Conservation (phyloP, 2,329 filamentous ascomycete species). For the Rutstroemia sp. region DNA sequence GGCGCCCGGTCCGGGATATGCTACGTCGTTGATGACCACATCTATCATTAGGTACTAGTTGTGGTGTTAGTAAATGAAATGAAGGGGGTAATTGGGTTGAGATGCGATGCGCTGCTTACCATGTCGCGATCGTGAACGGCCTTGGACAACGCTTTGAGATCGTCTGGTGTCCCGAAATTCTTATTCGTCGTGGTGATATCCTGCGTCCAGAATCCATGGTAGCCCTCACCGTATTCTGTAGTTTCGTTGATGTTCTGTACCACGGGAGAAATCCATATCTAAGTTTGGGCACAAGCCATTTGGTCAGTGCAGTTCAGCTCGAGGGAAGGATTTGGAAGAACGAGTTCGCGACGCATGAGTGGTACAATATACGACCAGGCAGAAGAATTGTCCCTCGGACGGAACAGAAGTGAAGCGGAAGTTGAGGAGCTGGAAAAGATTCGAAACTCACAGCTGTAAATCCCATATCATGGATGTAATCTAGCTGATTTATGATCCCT, state of each 20-base stretch:
- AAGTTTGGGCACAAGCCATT: background rate
- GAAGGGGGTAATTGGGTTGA: background rate
- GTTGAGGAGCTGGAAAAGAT: background rate
- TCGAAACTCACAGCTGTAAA: constrained; percentile 23
- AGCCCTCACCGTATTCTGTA: constrained; percentile 33
- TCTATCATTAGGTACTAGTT: constrained; percentile 38
- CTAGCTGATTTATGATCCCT: constrained; percentile 38
- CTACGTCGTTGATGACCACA: constrained; percentile 41
- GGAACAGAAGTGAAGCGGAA: background rate
- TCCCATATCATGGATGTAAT: constrained; percentile 39
- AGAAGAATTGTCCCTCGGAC: background rate
- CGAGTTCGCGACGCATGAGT: background rate
- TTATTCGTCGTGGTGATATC: constrained; percentile 44
- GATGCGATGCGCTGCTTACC: constrained; percentile 12
- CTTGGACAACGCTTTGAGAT: constrained; percentile 48
- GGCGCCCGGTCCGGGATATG: constrained; percentile 12
- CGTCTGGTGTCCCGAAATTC: constrained; percentile 50
- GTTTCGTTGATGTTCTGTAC: constrained; percentile 32
- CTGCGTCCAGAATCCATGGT: constrained; percentile 39
- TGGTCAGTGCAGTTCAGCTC: background rate
- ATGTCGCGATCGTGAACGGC: constrained; percentile 48
- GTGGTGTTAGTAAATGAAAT: background rate
- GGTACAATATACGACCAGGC: background rate
- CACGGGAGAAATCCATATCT: constrained; percentile 37
- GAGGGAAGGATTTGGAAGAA: background rate